Percentiles rank a stretch among this genome's conserved stretches.
Evolutionary conservation across 768 basidiomycete species (phyloP).

Genomic region (Leucocoprinus leucothites): DNA sequence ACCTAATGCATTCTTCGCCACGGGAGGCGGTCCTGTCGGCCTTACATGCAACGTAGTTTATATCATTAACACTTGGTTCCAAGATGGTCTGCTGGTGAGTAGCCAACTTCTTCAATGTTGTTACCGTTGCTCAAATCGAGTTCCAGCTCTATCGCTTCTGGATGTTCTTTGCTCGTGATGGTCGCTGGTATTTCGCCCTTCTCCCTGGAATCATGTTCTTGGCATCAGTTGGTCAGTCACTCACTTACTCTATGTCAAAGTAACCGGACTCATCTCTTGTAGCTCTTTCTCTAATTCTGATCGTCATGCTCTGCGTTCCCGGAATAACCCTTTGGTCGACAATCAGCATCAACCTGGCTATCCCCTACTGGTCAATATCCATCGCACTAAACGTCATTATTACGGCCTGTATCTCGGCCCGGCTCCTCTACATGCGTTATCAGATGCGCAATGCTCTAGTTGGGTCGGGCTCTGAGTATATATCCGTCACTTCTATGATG

Average conservation of each 20-base stretch:
- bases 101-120: background rate
- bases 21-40: slow-evolving; percentile 10
- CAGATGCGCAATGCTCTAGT: slow-evolving; percentile 19
- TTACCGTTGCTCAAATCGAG: background rate
- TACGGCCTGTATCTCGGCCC: slow-evolving; percentile 32
- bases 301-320: slow-evolving; percentile 9
- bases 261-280: background rate
- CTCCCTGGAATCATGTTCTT: slow-evolving; percentile 13
- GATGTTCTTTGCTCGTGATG: slow-evolving; percentile 12
- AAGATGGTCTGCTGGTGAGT: slow-evolving; percentile 17
- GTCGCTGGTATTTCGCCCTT: background rate
- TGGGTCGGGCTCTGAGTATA: slow-evolving; percentile 26
- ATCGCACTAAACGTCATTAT: slow-evolving; percentile 35
- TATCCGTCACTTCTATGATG: slow-evolving; percentile 30
- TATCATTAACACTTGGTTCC: slow-evolving; percentile 19
- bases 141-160: slow-evolving; percentile 15
- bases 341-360: slow-evolving; percentile 25
- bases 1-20: slow-evolving; percentile 13
- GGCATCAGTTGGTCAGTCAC: slow-evolving; percentile 13
- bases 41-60: slow-evolving; percentile 14
- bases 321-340: slow-evolving; percentile 15
- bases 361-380: slow-evolving; percentile 33
- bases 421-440: slow-evolving; percentile 28
- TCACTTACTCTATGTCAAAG: background rate
- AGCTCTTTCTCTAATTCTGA: slow-evolving; percentile 13